phyloP scores from a whole-genome alignment of 495 filamentous ascomycete genomes.

The Penicillium mononematosum region DNA sequence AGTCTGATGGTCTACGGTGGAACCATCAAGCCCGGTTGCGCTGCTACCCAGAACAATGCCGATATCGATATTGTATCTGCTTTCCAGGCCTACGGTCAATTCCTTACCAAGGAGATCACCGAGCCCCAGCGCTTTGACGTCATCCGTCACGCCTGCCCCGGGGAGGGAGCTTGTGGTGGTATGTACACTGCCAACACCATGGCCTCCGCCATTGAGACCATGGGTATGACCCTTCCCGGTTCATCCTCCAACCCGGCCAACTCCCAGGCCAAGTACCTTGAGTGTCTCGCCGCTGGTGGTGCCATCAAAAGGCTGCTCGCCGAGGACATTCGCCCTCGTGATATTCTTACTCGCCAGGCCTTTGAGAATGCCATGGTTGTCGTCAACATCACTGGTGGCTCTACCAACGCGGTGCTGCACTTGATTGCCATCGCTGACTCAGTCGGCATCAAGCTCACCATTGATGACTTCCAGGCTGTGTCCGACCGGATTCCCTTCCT shows the following conservation, averaged over 20 bases:
- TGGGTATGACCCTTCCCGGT: slow-evolving; percentile 94
- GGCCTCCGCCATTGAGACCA: slow-evolving; percentile 92
- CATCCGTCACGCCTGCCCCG: slow-evolving; percentile 91
- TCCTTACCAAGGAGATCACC: slow-evolving; percentile 82
- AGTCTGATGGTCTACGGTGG: slow-evolving; percentile 97
- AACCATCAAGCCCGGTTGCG: slow-evolving; percentile 87
- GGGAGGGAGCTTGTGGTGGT: slow-evolving; percentile 89
- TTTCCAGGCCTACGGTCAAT: slow-evolving; percentile 97
- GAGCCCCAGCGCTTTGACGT: slow-evolving; percentile 92
- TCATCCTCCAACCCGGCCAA: slow-evolving; percentile 92
- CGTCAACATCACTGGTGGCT: slow-evolving; percentile 91
- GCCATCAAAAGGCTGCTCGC: slow-evolving; percentile 84
- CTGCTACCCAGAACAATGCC: slow-evolving; percentile 65
- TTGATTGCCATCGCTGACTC: slow-evolving; percentile 94
- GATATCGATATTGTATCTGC: slow-evolving; percentile 93
- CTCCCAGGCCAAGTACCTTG: slow-evolving; percentile 76
- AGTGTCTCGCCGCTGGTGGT: slow-evolving; percentile 79
- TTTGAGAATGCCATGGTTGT: slow-evolving; percentile 98
- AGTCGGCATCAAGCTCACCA: slow-evolving; percentile 88
- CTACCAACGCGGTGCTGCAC: slow-evolving; percentile 96
- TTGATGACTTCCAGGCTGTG: slow-evolving; percentile 96
- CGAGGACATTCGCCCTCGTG: slow-evolving; percentile 83
- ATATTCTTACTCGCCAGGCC: slow-evolving; percentile 87
- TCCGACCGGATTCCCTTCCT: slow-evolving; percentile 90
- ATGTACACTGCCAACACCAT: slow-evolving; percentile 99